phyloP scores from a whole-genome alignment of 371 early-diverging fungal species.

The Phascolomyces articulosus region DNA sequence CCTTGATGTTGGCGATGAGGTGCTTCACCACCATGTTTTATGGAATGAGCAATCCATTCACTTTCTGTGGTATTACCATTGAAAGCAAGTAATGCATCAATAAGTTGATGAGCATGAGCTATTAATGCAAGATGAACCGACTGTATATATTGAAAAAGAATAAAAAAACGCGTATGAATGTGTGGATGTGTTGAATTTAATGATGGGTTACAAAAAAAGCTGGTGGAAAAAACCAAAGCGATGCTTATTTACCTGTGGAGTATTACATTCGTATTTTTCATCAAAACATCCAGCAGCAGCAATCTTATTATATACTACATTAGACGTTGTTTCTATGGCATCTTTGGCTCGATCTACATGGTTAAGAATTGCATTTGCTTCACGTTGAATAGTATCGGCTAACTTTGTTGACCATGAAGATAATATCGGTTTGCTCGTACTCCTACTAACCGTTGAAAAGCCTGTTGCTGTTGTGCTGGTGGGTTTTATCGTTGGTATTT shows the following conservation, averaged over 20 bases:
- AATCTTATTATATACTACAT: not conserved
- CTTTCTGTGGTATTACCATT: not conserved
- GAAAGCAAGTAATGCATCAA: slow-evolving; percentile 19
- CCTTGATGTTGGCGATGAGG: slow-evolving; percentile 5
- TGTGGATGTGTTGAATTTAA: not conserved
- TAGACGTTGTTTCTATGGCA: not conserved
- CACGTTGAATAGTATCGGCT: not conserved
- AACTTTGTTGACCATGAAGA: not conserved
- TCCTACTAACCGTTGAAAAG: too few species aligned
- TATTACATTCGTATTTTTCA: not conserved
- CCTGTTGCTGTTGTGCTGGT: not conserved
- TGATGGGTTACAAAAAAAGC: too few species aligned
- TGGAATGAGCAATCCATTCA: not conserved
- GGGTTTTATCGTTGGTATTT: too few species aligned
- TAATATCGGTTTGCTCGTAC: too few species aligned
- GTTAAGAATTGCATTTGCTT: not conserved
- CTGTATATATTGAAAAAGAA: too few species aligned
- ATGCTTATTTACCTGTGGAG: not conserved
- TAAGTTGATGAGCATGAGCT: slow-evolving; percentile 11
- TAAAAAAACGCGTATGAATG: not conserved
- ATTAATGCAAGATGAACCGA: slow-evolving; percentile 7
- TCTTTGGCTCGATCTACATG: not conserved
- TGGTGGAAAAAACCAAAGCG: too few species aligned
- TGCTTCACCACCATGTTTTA: not conserved
- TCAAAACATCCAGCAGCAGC: slow-evolving; percentile 1